Evolutionary conservation across 2,329 filamentous ascomycete genomes (phyloP), one percentile per base, ranked within the genome.

Genomic region (Metarhizium humberi): DNA sequence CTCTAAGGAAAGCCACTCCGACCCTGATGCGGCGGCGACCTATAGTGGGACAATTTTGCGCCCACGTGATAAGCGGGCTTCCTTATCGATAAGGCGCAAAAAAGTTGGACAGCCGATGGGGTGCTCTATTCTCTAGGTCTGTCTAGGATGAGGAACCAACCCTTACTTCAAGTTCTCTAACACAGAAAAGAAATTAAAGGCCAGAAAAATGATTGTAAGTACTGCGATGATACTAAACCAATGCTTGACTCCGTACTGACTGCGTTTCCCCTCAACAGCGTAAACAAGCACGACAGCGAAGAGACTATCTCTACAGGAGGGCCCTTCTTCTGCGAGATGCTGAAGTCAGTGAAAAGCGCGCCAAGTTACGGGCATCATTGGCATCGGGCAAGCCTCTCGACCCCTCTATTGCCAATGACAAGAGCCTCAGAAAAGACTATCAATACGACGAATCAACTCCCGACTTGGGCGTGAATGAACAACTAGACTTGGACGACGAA

Each of bases 281-380:
- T 53, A 75, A 74, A 62, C 68, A 73, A 69, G 68, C 71, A 34
- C 69, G 70, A 57, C 68, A 75, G 63, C 61, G 73, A 62, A 68
- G 73, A 55, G 72, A 73, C 60, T 76, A 97, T 71, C 84, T 99
- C 64, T 95, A 96, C 71, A 85, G 92, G 58, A 86, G 89, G 66
- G 92, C 94, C 42, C 79, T 96, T 56, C 86, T 90, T 25, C 81
- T 96, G 47, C 86, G 88, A 62, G 90, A 96, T 74, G 92, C 92
- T 58, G 92, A 96, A 66, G 95, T 95, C 61, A 88, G 88, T 56
- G 90, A 95, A 69, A 96, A 96, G 71, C 80, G 92, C 64, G 87
- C 92, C 43, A 89, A 95, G 69, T 75, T 99, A 54, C 88, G 92
- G 69, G 84, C 86, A 38, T 91, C 92, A 10, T 79, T 97, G 52